A percentile compares a stretch with the other conserved stretches of the same genome.
Conservation (phyloP, 1,284 basidiomycete species). For the Ganoderma lingzhi region DNA sequence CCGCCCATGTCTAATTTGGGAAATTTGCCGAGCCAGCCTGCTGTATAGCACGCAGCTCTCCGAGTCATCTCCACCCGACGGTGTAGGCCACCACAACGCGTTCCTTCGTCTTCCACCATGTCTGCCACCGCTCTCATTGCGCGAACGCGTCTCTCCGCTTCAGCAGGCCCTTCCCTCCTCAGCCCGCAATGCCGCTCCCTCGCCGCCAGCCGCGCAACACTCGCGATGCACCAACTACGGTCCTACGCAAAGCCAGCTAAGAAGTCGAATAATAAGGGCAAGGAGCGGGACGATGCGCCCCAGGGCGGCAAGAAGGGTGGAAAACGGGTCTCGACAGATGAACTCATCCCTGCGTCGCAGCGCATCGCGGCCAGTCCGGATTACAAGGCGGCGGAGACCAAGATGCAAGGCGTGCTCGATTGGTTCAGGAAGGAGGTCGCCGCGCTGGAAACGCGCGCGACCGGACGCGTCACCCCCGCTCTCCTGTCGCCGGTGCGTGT, state of each 20-base stretch:
- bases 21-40: neutral
- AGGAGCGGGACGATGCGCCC: slow-evolving; percentile 20
- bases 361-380: slow-evolving; percentile 50
- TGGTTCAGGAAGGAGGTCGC: slow-evolving; percentile 79
- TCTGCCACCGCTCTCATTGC: slow-evolving; percentile 18
- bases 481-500: slow-evolving; percentile 76
- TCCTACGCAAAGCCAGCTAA: slow-evolving; percentile 30
- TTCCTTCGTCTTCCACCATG: slow-evolving; percentile 12
- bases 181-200: slow-evolving; percentile 14
- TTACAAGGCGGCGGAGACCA: slow-evolving; percentile 64
- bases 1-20: neutral
- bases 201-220: slow-evolving; percentile 12
- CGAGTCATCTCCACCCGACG: too few relatives aligned
- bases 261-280: slow-evolving; percentile 28
- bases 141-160: slow-evolving; percentile 17
- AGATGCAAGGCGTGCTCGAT: slow-evolving; percentile 69
- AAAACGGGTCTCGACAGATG: slow-evolving; percentile 33
- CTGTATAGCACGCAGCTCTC: neutral
- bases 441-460: slow-evolving; percentile 70
- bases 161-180: slow-evolving; percentile 5
- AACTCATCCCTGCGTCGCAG: slow-evolving; percentile 46
- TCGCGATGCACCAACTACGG: slow-evolving; percentile 20
- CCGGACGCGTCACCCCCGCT: slow-evolving; percentile 76
- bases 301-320: slow-evolving; percentile 8
- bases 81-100: neutral